A percentile compares a stretch with the other conserved stretches of the same genome.
Evolutionary conservation across 1,284 basidiomycete species (phyloP).

Genomic region (Malassezia obtusa): DNA sequence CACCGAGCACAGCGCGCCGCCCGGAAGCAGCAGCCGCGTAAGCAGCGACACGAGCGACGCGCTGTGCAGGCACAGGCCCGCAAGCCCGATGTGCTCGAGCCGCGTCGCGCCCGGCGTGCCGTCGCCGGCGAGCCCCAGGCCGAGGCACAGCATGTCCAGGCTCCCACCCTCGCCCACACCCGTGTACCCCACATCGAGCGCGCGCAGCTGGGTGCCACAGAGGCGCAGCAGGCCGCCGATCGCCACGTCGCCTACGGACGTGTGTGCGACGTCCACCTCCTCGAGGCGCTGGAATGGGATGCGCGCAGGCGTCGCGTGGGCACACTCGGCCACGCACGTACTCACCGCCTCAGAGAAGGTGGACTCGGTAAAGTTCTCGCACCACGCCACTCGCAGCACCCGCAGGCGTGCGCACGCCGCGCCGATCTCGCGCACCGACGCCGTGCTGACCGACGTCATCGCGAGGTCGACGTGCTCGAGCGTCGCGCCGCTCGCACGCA

Average conservation of each 20-base stretch:
- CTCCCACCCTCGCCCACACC: conserved; percentile 4
- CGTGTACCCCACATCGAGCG: conserved; percentile 14
- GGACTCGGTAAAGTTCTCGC: conserved; percentile 9
- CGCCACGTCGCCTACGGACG: conserved; percentile 10
- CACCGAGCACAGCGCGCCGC: conserved; percentile 1
- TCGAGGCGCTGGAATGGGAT: conserved; percentile 12
- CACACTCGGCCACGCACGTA: background rate
- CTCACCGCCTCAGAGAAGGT: conserved; percentile 6
- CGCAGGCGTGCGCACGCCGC: background rate
- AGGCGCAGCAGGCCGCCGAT: conserved; percentile 6
- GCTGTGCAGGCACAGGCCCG: conserved; percentile 6
- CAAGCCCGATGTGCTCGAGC: conserved; percentile 10
- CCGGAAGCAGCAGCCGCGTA: background rate
- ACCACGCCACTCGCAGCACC: conserved; percentile 5
- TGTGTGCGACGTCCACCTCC: conserved; percentile 11
- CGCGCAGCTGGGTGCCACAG: conserved; percentile 3
- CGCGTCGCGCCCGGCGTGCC: background rate
- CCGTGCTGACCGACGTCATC: conserved; percentile 6
- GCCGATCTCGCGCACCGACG: background rate
- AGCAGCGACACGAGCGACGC: background rate
- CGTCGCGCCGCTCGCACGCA: background rate
- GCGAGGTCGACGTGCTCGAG: conserved; percentile 12
- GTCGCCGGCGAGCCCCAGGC: background rate
- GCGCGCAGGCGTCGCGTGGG: background rate
- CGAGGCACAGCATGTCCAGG: conserved; percentile 12